Evolutionary conservation across 139 green algal genomes (phyloP).

Genomic region (Mychonastes homosphaera): DNA sequence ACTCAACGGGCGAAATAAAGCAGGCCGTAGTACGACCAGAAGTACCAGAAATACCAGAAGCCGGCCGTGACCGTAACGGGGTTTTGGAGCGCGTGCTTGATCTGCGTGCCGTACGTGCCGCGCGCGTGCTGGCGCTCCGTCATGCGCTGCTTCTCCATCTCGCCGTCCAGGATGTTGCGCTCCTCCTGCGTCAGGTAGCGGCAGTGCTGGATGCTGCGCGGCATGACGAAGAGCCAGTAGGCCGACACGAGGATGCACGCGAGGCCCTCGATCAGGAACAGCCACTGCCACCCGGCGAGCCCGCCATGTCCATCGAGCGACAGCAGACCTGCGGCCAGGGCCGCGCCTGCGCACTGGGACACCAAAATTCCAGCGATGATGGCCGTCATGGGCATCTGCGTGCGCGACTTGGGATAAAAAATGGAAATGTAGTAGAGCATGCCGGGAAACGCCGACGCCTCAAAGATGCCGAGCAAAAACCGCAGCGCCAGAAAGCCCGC

Average conservation of each 20-base stretch:
- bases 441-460: slow-evolving; percentile 55
- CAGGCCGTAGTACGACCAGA: not conserved
- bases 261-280: slow-evolving; percentile 59
- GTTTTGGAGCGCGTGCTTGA: slow-evolving; percentile 7
- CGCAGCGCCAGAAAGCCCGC: slow-evolving; percentile 45
- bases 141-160: slow-evolving; percentile 10
- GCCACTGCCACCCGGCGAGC: slow-evolving; percentile 57
- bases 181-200: slow-evolving; percentile 41
- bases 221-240: slow-evolving; percentile 23
- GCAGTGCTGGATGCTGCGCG: slow-evolving; percentile 23
- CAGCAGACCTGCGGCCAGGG: slow-evolving; percentile 54
- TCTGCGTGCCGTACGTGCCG: slow-evolving; percentile 9
- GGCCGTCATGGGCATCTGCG: slow-evolving; percentile 26
- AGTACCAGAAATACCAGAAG: slow-evolving; percentile 15
- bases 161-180: slow-evolving; percentile 12
- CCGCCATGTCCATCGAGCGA: slow-evolving; percentile 45
- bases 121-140: slow-evolving; percentile 8
- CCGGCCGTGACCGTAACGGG: slow-evolving; percentile 11
- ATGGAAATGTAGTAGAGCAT: slow-evolving; percentile 35
- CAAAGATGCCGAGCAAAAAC: slow-evolving; percentile 54
- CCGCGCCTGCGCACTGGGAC: slow-evolving; percentile 37
- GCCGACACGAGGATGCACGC: slow-evolving; percentile 18
- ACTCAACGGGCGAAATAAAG: too few relatives aligned
- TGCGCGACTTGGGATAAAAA: slow-evolving; percentile 35
- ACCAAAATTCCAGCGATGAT: slow-evolving; percentile 30